These are phyloP conservation scores for Collybia sp. DNA, from an alignment of 768 basidiomycete species.

Conservation along the genomic window DNA sequence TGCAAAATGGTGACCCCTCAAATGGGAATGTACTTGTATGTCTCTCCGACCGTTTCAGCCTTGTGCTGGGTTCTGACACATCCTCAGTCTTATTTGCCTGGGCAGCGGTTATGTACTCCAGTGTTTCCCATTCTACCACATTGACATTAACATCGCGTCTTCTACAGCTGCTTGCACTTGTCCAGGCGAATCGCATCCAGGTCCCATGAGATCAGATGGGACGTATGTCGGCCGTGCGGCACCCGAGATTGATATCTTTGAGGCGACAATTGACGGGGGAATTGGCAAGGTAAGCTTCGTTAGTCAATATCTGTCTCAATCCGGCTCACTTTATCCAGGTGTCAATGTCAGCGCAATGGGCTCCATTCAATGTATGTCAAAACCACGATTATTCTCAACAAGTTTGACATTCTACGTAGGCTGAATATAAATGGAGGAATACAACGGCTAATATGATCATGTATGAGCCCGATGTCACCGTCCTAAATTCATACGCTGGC, in stretches of 20 bases:
- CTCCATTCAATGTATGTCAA: constrained; percentile 57
- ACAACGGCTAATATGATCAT: constrained; percentile 44
- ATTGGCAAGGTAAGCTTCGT: constrained; percentile 17
- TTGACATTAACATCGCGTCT: background rate
- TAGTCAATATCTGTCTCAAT: background rate
- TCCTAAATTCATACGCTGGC: constrained; percentile 56
- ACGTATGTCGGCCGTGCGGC: constrained; percentile 59
- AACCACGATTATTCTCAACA: constrained; percentile 9
- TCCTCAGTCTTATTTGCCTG: constrained; percentile 63
- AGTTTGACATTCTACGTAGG: constrained; percentile 30
- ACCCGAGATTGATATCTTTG: constrained; percentile 71
- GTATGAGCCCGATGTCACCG: constrained; percentile 37
- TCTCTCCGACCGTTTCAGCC: constrained; percentile 1
- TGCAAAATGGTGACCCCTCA: constrained; percentile 32
- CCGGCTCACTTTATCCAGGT: constrained; percentile 19
- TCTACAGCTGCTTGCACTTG: constrained; percentile 35
- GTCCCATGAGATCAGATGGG: constrained; percentile 39
- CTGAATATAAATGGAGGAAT: constrained; percentile 54
- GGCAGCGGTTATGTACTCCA: constrained; percentile 36
- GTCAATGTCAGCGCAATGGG: constrained; percentile 48
- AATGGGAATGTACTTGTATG: constrained; percentile 35
- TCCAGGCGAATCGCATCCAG: constrained; percentile 37
- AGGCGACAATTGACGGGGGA: constrained; percentile 35
- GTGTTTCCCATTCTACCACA: constrained; percentile 2
- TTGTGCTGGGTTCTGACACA: background rate